Evolutionary conservation across 2,329 filamentous ascomycete genomes (phyloP), one percentile per base, ranked within the genome.

Genomic region (Xylaria sp.): DNA sequence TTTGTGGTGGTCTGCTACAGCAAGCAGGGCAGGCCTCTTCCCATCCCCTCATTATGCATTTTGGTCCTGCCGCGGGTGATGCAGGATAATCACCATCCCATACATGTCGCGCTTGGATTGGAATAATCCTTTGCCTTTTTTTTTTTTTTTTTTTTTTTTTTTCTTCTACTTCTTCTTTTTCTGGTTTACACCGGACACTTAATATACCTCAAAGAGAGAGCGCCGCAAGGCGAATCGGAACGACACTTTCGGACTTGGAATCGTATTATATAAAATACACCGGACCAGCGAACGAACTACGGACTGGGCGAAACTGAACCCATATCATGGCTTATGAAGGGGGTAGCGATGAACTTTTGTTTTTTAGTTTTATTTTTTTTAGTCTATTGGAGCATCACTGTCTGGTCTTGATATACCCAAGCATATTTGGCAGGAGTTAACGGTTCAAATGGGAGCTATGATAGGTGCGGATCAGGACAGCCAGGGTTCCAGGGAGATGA

Each of bases 51-150:
- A 67, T 59, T 59, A 68, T 74, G 73, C 71, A 70, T 66, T 69
- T 69, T 73, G 74, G 74, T 72, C 73, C 73, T 74, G 73, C 70
- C 72, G 70, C 71, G 73, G 74, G 77, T 76, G 77, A 80, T 78
- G 76, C 79, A 74, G 79, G 79, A 75, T 76, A 79, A 69, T 81
- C 77, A 75, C 76, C 75, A 65, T 74, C 72, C 77, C 75, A 74
- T 76, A 72, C 73, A 66, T 71, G 72, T 70, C 70, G 66, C 66
- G 63, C 63, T 72, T 70, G 70, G 67, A 65, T 60, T 74, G 63
- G 59, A 52, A 65, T 55, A 65, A 68, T 66, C 68, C 71, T 70
- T 66, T 72, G 73, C 56, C 68, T 66, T 76, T 76, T 56, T 41
- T 70, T 72, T 69, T 62, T 72, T 52, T 62, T 46, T 36, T 62